Base-by-base conservation (phyloP, 1,284 basidiomycete species). In the Cutaneotrichosporon dermatis region DNA sequence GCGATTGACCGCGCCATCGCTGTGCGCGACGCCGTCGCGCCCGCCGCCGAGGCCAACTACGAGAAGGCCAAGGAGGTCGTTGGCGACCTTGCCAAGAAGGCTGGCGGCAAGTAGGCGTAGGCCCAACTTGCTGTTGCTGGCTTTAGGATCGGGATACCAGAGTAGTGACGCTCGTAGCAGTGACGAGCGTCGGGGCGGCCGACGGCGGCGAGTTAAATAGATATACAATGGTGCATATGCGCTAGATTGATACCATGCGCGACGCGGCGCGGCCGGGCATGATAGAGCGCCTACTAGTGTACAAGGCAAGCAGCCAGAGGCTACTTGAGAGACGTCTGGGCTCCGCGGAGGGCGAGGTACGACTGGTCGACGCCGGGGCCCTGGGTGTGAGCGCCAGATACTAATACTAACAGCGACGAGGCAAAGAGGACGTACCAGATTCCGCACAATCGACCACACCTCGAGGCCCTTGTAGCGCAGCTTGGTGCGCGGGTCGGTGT, bases 401-500 rank as follows among this genome's bases (percentile, higher is more conserved):
- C 25, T 25, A 25, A 25, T 25, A 25, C 25, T 25, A 25, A 25
- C 25, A 25, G 25, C 25, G 25, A 25, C 25, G 25, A 25, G 25
- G 25, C 25, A 25, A 25, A 25, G 25, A 25, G 25, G 25, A 25
- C 76, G 66, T 55, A 78, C 78, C 60, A 80, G 59, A 42, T 70
- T 71, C 48, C 77, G 68, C 13, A 80, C 72, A 4, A 79, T 70
- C 48, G 71, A 68, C 70, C 73, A 79, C 15, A 80, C 73, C 54
- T 79, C 77, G 48, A 78, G 61, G 25, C 74, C 76, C 55, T 78
- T 77, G 66, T 78, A 80, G 15, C 76, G 68, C 51, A 80, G 63
- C 58, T 74, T 77, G 2, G 79, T 76, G 36, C 73, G 65, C 11
- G 79, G 79, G 61, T 80, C 79, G 4, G 76, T 78, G 65, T 80